Evolutionary conservation across 1,139 yeast species (phyloP).

Genomic region (Hemisphaericaspora subhashii): DNA sequence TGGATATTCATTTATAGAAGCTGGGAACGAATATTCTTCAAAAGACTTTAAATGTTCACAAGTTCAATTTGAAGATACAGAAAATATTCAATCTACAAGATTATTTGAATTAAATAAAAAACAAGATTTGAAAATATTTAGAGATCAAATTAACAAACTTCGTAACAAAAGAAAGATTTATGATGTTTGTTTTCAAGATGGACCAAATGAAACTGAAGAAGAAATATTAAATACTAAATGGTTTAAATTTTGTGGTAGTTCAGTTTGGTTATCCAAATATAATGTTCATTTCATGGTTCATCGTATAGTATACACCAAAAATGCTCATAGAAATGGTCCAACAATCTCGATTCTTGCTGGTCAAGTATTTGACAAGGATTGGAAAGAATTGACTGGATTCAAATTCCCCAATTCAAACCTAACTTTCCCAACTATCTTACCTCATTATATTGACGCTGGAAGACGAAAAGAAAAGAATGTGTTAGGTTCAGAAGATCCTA

Average conservation of each 20-base stretch:
- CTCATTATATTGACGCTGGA: slow-evolving; percentile 23
- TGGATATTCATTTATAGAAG: slow-evolving; percentile 14
- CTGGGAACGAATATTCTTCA: not conserved
- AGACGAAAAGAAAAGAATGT: slow-evolving; percentile 14
- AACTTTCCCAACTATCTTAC: slow-evolving; percentile 6
- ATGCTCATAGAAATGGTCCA: slow-evolving; percentile 13
- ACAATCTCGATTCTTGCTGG: slow-evolving; percentile 17
- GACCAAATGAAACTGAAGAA: slow-evolving; percentile 7
- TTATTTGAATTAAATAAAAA: slow-evolving; percentile 10
- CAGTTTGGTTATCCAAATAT: slow-evolving; percentile 19
- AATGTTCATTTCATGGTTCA: slow-evolving; percentile 19
- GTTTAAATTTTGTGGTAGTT: slow-evolving; percentile 19
- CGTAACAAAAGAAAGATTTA: not conserved
- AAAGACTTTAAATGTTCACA: slow-evolving; percentile 4
- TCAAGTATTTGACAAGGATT: slow-evolving; percentile 18
- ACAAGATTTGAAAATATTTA: slow-evolving; percentile 9
- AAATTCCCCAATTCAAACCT: slow-evolving; percentile 14
- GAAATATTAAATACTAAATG: slow-evolving; percentile 14
- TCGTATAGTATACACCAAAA: slow-evolving; percentile 15
- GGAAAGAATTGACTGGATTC: slow-evolving; percentile 16
- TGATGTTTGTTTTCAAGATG: slow-evolving; percentile 8
- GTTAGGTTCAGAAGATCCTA: slow-evolving; percentile 48
- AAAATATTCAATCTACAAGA: slow-evolving; percentile 6
- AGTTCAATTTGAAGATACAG: slow-evolving; percentile 5
- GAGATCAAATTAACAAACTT: slow-evolving; percentile 6